phyloP scores from a whole-genome alignment of 345 rosid genomes.

The Boechera stricta region DNA sequence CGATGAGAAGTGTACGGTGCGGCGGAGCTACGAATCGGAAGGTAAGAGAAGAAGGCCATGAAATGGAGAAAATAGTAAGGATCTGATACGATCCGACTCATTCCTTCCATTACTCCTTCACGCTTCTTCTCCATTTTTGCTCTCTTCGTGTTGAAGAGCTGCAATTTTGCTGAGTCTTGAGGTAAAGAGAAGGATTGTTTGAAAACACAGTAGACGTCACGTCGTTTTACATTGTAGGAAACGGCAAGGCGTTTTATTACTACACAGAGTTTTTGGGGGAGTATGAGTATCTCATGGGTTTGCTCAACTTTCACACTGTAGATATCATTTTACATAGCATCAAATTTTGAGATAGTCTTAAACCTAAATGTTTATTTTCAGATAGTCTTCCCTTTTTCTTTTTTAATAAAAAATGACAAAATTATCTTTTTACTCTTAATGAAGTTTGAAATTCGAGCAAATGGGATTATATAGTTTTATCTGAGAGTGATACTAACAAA shows the following conservation, averaged over 20 bases:
- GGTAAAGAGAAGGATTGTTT: neutral
- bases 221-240: slow-evolving; percentile 28
- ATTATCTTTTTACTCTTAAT: too few species aligned
- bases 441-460: too few species aligned
- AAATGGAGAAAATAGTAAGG: slow-evolving; percentile 74
- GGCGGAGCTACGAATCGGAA: slow-evolving; percentile 66
- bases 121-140: slow-evolving; percentile 41
- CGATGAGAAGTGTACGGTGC: slow-evolving; percentile 52
- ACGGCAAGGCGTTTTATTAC: slow-evolving; percentile 31
- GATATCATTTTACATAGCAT: neutral
- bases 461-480: too few species aligned
- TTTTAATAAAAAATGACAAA: too few species aligned
- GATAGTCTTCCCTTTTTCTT: too few species aligned
- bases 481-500: too few species aligned
- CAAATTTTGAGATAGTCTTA: too few species aligned
- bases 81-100: slow-evolving; percentile 64
- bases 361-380: too few species aligned
- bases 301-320: neutral
- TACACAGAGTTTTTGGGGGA: neutral
- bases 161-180: neutral
- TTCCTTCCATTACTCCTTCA: slow-evolving; percentile 48
- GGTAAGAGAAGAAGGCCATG: slow-evolving; percentile 76
- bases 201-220: slow-evolving; percentile 16
- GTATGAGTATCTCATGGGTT: neutral
- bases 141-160: slow-evolving; percentile 3